phyloP scores from a whole-genome alignment of 2,329 filamentous ascomycete species.

The Gyromitra esculenta region DNA sequence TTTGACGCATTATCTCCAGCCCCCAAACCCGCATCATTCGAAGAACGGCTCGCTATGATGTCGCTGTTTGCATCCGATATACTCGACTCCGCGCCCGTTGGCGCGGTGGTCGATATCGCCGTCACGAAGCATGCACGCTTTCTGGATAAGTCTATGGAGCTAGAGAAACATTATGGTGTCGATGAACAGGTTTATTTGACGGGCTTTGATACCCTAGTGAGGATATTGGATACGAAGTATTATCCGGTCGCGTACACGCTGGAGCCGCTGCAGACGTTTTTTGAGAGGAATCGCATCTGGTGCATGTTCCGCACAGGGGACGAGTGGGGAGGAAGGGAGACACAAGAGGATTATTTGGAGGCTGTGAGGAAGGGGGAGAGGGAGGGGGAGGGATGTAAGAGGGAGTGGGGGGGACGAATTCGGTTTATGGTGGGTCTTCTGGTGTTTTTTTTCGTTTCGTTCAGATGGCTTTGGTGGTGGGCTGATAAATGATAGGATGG shows the following conservation, averaged over 20 bases:
- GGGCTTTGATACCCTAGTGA: slow-evolving; percentile 79
- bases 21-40: slow-evolving; percentile 74
- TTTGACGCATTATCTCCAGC: slow-evolving; percentile 58
- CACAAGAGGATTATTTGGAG: slow-evolving; percentile 68
- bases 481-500: slow-evolving; percentile 30
- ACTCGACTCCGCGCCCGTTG: slow-evolving; percentile 27
- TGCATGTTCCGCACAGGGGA: slow-evolving; percentile 72
- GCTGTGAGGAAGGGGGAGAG: slow-evolving; percentile 64
- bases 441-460: too few species aligned
- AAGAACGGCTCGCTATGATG: slow-evolving; percentile 76
- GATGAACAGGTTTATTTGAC: slow-evolving; percentile 73
- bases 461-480: not conserved
- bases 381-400: slow-evolving; percentile 67
- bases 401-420: slow-evolving; percentile 70
- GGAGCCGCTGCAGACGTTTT: slow-evolving; percentile 70
- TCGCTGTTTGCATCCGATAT: slow-evolving; percentile 71
- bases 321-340: slow-evolving; percentile 68
- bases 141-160: slow-evolving; percentile 73
- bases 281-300: slow-evolving; percentile 68
- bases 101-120: slow-evolving; percentile 69
- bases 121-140: slow-evolving; percentile 79
- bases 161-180: slow-evolving; percentile 61
- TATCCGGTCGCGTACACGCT: slow-evolving; percentile 68
- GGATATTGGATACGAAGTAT: slow-evolving; percentile 78
- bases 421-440: slow-evolving; percentile 65